Conservation (phyloP, 2,329 filamentous ascomycete genomes). For the Ambrosiella xylebori region DNA sequence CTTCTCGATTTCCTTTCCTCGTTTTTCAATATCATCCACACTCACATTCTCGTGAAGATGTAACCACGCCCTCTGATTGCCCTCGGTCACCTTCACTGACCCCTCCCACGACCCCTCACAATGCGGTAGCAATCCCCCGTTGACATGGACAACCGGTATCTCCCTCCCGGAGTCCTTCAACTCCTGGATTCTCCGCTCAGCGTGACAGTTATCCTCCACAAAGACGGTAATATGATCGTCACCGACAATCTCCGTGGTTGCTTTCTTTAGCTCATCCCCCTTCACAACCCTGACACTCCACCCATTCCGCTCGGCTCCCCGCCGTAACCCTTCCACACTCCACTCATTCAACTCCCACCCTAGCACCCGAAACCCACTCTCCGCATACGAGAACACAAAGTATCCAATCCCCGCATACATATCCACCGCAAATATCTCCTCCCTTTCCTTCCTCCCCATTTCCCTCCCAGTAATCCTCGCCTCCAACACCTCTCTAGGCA, state of each 20-base stretch:
- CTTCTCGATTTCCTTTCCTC: conserved; percentile 29
- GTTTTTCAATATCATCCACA: conserved; percentile 32
- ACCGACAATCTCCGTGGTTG: conserved; percentile 23
- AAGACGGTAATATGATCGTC: conserved; percentile 47
- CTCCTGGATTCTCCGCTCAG: conserved; percentile 25
- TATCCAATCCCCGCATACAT: conserved; percentile 90
- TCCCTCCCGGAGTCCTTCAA: conserved; percentile 14
- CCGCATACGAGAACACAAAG: conserved; percentile 72
- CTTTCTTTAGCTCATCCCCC: conserved; percentile 20
- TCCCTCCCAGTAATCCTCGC: not conserved
- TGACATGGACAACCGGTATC: conserved; percentile 37
- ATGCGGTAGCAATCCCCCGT: conserved; percentile 44
- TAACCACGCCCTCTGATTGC: conserved; percentile 31
- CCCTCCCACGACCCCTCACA: conserved; percentile 36
- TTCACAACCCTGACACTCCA: conserved; percentile 43
- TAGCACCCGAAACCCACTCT: conserved; percentile 53
- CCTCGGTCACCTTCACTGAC: conserved; percentile 29
- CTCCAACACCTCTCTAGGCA: not conserved
- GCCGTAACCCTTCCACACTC: conserved; percentile 65
- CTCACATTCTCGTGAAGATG: conserved; percentile 53
- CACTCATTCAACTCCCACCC: conserved; percentile 87
- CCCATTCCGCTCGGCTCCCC: conserved; percentile 54
- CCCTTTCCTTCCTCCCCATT: not conserved
- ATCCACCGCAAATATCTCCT: conserved; percentile 40
- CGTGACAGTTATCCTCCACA: conserved; percentile 46